Conservation (phyloP, 2,329 filamentous ascomycete genomes). For the Fusarium musae region DNA sequence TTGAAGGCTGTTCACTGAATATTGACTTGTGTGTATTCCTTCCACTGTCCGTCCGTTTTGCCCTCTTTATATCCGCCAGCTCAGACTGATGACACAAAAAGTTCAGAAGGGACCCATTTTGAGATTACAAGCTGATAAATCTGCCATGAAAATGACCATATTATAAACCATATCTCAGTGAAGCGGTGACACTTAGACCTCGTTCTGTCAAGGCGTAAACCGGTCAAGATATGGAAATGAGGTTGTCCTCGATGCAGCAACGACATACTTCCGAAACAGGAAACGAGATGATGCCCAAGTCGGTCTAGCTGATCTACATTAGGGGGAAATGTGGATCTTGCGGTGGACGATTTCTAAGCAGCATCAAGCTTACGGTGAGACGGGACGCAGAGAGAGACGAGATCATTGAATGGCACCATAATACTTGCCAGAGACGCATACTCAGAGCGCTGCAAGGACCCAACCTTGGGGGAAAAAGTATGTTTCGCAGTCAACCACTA, state of each 20-base stretch:
- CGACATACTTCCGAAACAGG: slow-evolving; percentile 10
- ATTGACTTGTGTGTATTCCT: fast-evolving
- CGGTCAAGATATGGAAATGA: background rate
- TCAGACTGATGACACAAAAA: background rate
- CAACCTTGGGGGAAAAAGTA: too few species aligned
- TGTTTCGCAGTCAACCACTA: fast-evolving
- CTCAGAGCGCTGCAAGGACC: background rate
- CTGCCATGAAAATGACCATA: background rate
- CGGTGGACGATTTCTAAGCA: slow-evolving; percentile 14
- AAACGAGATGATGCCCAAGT: background rate
- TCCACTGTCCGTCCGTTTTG: fast-evolving
- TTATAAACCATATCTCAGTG: fast-evolving
- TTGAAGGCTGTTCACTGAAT: fast-evolving
- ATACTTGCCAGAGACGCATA: background rate
- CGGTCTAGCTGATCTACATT: background rate
- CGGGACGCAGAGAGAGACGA: too few species aligned
- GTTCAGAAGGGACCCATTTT: fast-evolving
- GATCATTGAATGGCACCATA: background rate
- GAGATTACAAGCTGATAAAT: background rate
- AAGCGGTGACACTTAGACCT: background rate
- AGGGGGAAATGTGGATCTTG: background rate
- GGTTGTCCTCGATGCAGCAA: background rate
- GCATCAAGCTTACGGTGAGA: background rate
- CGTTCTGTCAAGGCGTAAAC: background rate
- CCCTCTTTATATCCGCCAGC: background rate